Conservation (phyloP, 768 basidiomycete species). For the Mycena galopus region DNA sequence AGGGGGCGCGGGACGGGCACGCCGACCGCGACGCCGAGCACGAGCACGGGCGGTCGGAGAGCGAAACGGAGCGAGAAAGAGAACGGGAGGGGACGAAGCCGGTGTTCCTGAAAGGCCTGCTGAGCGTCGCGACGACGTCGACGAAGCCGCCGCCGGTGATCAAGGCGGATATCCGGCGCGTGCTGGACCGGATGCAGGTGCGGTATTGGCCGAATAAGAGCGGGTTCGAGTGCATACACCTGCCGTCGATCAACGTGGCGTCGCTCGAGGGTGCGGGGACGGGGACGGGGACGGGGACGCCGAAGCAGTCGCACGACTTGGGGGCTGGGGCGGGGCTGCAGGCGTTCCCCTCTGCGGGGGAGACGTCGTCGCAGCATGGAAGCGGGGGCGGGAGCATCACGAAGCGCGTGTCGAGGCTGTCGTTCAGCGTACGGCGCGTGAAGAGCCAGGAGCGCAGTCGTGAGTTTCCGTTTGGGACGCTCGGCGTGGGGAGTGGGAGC, state of each 20-base stretch:
- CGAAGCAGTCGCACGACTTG: constrained; percentile 41
- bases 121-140: constrained; percentile 96
- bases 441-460: constrained; percentile 64
- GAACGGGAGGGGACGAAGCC: constrained; percentile 95
- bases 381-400: constrained; percentile 59
- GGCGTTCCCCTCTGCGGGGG: constrained; percentile 61
- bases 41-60: constrained; percentile 68
- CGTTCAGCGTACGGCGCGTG: constrained; percentile 73
- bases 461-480: constrained; percentile 46
- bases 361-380: constrained; percentile 47
- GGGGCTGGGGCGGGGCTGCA: constrained; percentile 56
- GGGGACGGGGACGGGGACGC: too few species aligned
- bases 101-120: constrained; percentile 94
- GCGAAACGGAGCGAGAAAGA: too few species aligned
- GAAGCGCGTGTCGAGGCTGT: constrained; percentile 84
- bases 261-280: constrained; percentile 79
- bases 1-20: constrained; percentile 42
- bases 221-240: constrained; percentile 96
- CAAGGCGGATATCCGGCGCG: constrained; percentile 86
- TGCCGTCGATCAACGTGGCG: constrained; percentile 93
- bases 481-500: constrained; percentile 44
- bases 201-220: constrained; percentile 91
- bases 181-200: constrained; percentile 94
- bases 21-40: constrained; percentile 60
- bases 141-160: constrained; percentile 87